A percentile compares a stretch with the other conserved stretches of the same genome.
Conservation (phyloP, 2,329 filamentous ascomycete genomes). For the Coniella lustricola region DNA sequence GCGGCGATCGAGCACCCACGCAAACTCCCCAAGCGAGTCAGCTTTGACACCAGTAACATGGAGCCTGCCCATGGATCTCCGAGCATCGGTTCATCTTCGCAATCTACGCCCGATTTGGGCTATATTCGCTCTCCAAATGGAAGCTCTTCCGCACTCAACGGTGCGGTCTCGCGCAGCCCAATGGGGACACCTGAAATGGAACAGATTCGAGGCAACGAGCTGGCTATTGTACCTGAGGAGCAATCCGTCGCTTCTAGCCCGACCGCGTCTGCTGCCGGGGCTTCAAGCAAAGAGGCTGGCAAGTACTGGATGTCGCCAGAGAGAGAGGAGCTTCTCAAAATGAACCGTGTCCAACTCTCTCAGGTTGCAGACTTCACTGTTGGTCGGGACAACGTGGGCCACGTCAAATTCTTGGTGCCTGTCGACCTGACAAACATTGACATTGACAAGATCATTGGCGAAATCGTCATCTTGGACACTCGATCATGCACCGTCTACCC, state of each 20-base stretch:
- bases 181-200: conserved; percentile 51
- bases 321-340: conserved; percentile 64
- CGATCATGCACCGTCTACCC: conserved; percentile 87
- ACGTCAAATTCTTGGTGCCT: conserved; percentile 70
- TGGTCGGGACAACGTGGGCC: conserved; percentile 74
- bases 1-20: conserved; percentile 33
- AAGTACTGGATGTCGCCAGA: conserved; percentile 79
- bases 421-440: conserved; percentile 78
- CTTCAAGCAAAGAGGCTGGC: conserved; percentile 21
- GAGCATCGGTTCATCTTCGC: conserved; percentile 32
- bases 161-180: conserved; percentile 27
- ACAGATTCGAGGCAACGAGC: conserved; percentile 65
- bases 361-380: conserved; percentile 70
- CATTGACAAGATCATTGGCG: conserved; percentile 70
- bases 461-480: conserved; percentile 67
- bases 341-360: conserved; percentile 74
- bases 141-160: conserved; percentile 34
- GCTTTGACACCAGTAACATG: conserved; percentile 68
- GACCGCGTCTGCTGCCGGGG: conserved; percentile 44
- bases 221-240: conserved; percentile 73
- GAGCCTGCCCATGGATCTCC: conserved; percentile 34
- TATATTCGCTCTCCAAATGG: conserved; percentile 49
- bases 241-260: conserved; percentile 33
- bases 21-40: conserved; percentile 77
- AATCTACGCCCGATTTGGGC: conserved; percentile 49